Base-by-base conservation (phyloP, 2,329 filamentous ascomycete genomes). In the Colletotrichum phormii region DNA sequence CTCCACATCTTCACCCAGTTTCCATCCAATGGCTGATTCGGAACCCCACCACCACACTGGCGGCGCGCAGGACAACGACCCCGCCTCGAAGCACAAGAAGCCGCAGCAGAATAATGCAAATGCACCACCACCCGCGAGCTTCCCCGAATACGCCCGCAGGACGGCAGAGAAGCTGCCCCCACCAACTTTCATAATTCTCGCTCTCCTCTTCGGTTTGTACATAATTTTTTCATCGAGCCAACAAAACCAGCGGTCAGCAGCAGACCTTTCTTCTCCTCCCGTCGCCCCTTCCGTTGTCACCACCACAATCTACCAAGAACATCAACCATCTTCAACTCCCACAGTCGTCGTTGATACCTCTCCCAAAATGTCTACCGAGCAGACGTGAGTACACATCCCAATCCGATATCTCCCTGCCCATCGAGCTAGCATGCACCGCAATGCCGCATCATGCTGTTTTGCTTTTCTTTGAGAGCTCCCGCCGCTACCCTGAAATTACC, bases 321-420 rank as follows among this genome's bases (percentile, higher is more conserved):
- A 74, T 78, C 78, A 75, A 75, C 76, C 75, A 77, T 72, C 61
- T 62, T 58, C 71, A 60, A 57, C 62, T 69, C 49, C 51, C 49
- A 69, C 58, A 59, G 26, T 79, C 81, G 71, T 71, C 58, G 66
- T 73, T 73, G 71, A 73, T 63, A 24, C 42, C 51, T 77, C 80
- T 77, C 80, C 76, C 87, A 91, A 83, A 82, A 93, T 93, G 91
- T 90, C 94, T 88, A 88, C 85, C 86, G 95, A 97, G 89, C 94
- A 96, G 89, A 98, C 95, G 95, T 97, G 87, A 86, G 93, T 88
- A 18, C 37, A 42, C 2, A 42, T 54, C 65, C 59, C 58, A 74
- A 71, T 73, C 63, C 74, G 4, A 29, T 29, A 67, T 73, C 71
- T 74, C 66, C 74, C 57, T 65, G 37, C 15, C n/a, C 31, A 70